These are phyloP conservation scores for Exophiala spinifera DNA, from an alignment of 2,329 filamentous ascomycete genomes.

Conservation along the genomic window DNA sequence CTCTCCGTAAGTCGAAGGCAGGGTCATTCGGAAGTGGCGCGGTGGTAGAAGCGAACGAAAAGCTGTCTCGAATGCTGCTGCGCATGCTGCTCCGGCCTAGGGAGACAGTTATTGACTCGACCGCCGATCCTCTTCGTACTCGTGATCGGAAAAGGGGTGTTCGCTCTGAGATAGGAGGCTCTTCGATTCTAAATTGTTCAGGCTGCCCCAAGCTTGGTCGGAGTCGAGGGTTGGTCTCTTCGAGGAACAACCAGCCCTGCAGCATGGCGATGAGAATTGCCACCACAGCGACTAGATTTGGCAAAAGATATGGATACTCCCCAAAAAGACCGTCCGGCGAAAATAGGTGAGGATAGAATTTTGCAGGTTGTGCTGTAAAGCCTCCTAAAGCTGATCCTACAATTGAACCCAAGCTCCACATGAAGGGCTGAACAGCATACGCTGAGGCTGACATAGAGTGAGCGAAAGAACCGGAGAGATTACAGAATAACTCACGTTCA, in stretches of 20 bases:
- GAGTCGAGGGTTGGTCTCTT: slow-evolving; percentile 24
- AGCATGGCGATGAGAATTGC: slow-evolving; percentile 22
- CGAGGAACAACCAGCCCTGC: slow-evolving; percentile 21
- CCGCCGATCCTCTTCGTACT: neutral
- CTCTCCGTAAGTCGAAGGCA: slow-evolving; percentile 20
- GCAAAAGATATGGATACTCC: slow-evolving; percentile 26
- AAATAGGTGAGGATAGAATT: slow-evolving; percentile 21
- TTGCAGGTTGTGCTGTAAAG: slow-evolving; percentile 24
- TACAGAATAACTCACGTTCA: slow-evolving; percentile 34
- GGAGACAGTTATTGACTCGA: neutral
- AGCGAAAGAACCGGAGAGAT: neutral
- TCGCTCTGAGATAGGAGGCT: slow-evolving; percentile 9
- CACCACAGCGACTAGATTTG: slow-evolving; percentile 23
- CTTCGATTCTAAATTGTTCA: neutral
- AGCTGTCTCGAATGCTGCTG: slow-evolving; percentile 1
- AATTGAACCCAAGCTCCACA: slow-evolving; percentile 27
- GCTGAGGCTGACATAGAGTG: slow-evolving; percentile 13
- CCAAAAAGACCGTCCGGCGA: slow-evolving; percentile 24
- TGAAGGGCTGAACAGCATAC: slow-evolving; percentile 25
- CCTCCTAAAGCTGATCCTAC: slow-evolving; percentile 23
- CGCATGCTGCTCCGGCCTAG: neutral
- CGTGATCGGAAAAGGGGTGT: slow-evolving; percentile 10
- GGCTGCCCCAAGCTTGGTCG: neutral
- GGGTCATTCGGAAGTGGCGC: slow-evolving; percentile 16
- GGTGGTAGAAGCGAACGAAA: slow-evolving; percentile 8